Evolutionary conservation across 2,329 filamentous ascomycete genomes (phyloP).

Genomic region (Hypoxylon sp.): DNA sequence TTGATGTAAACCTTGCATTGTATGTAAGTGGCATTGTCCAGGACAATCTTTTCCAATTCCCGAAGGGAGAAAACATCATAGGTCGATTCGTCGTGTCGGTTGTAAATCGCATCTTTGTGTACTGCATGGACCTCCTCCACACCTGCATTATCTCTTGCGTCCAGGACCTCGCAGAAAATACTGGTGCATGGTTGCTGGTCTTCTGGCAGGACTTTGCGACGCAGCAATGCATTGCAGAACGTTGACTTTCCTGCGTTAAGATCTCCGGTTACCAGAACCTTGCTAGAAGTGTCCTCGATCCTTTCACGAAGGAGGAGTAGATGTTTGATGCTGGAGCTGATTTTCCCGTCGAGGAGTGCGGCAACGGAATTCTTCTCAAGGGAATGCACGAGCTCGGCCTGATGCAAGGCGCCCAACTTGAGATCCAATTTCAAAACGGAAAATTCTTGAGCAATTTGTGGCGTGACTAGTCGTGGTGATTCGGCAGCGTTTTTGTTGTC

Average conservation of each 20-base stretch:
- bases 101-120: conserved; percentile 81
- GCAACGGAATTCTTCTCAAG: conserved; percentile 93
- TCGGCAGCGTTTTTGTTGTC: conserved; percentile 72
- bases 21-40: conserved; percentile 87
- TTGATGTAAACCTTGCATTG: conserved; percentile 98
- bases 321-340: conserved; percentile 92
- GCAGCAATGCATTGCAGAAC: conserved; percentile 96
- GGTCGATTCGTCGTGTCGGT: conserved; percentile 91
- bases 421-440: conserved; percentile 95
- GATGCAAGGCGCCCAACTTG: conserved; percentile 86
- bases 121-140: conserved; percentile 97
- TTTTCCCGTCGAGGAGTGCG: conserved; percentile 90
- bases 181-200: conserved; percentile 98
- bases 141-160: conserved; percentile 89
- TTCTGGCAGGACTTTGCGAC: conserved; percentile 92
- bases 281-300: conserved; percentile 97
- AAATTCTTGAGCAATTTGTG: conserved; percentile 94
- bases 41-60: conserved; percentile 88
- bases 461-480: conserved; percentile 82
- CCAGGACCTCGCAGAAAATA: conserved; percentile 97
- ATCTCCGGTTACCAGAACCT: conserved; percentile 95
- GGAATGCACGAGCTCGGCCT: conserved; percentile 92
- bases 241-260: conserved; percentile 98
- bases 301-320: conserved; percentile 86
- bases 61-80: conserved; percentile 86